Evolutionary conservation across 768 basidiomycete species (phyloP).

Genomic region (Amanita polypyramis): DNA sequence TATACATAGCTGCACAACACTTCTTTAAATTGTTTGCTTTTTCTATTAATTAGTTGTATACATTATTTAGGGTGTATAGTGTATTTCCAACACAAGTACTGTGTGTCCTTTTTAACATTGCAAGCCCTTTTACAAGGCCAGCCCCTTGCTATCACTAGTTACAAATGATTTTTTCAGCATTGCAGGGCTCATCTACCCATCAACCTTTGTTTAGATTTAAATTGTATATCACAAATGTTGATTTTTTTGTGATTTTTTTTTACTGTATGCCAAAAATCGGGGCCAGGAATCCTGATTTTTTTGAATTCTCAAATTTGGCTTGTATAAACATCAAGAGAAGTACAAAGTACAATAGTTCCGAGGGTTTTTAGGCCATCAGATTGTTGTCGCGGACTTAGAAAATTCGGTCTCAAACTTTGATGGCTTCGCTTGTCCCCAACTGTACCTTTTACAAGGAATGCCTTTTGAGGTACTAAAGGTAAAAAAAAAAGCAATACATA

Average conservation of each 20-base stretch:
- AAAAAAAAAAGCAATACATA: too few relatives aligned
- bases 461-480: too few relatives aligned
- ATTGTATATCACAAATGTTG: neutral
- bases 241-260: neutral
- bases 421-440: too few relatives aligned
- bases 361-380: too few relatives aligned
- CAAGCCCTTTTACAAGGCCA: neutral
- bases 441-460: too few relatives aligned
- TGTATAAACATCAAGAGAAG: neutral
- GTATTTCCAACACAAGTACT: too few relatives aligned
- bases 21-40: too few relatives aligned
- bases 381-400: too few relatives aligned
- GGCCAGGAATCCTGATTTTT: neutral
- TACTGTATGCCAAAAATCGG: neutral
- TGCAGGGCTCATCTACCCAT: neutral
- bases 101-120: too few relatives aligned
- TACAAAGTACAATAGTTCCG: neutral
- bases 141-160: neutral
- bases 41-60: neutral
- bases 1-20: too few relatives aligned
- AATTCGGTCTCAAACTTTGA: too few relatives aligned
- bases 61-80: too few relatives aligned
- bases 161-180: neutral
- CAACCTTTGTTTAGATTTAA: neutral
- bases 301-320: slow-evolving; percentile 1